Evolutionary conservation across 2,329 filamentous ascomycete genomes (phyloP).

Genomic region (Penicillium expansum): DNA sequence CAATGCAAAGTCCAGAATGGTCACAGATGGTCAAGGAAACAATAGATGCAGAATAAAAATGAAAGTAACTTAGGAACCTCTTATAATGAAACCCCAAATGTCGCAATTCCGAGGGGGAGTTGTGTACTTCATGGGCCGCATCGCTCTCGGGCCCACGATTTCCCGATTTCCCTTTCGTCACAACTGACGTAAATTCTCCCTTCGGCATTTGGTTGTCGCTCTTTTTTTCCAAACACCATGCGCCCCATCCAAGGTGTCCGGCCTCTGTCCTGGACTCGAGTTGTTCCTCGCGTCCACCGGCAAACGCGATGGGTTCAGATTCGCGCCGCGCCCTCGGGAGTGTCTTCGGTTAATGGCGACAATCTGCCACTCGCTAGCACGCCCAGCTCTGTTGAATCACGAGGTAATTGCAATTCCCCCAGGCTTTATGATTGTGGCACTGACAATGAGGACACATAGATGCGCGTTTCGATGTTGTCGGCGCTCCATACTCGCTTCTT

Average conservation of each 20-base stretch:
- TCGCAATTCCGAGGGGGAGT: constrained; percentile 26
- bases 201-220: constrained; percentile 5
- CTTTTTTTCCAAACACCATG: constrained; percentile 29
- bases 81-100: constrained; percentile 14
- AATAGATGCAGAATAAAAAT: neutral
- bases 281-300: constrained; percentile 28
- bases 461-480: constrained; percentile 90
- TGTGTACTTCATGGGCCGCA: constrained; percentile 13
- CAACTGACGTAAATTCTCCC: constrained; percentile 27
- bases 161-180: constrained; percentile 21
- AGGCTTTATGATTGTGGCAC: neutral
- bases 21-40: neutral
- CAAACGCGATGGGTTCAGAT: constrained; percentile 44
- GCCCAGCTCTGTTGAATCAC: constrained; percentile 41
- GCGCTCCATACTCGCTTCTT: constrained; percentile 86
- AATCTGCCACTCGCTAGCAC: constrained; percentile 38
- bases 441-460: constrained; percentile 54
- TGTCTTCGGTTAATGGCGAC: constrained; percentile 38
- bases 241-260: constrained; percentile 37
- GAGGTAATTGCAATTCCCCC: constrained; percentile 32
- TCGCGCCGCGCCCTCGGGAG: constrained; percentile 43
- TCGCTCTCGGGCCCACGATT: constrained; percentile 25
- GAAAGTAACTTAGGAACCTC: neutral
- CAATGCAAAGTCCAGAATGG: neutral
- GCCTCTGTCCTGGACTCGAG: constrained; percentile 34